phyloP scores from a whole-genome alignment of 1,284 basidiomycete species.

The Rhodotorula sp. region DNA sequence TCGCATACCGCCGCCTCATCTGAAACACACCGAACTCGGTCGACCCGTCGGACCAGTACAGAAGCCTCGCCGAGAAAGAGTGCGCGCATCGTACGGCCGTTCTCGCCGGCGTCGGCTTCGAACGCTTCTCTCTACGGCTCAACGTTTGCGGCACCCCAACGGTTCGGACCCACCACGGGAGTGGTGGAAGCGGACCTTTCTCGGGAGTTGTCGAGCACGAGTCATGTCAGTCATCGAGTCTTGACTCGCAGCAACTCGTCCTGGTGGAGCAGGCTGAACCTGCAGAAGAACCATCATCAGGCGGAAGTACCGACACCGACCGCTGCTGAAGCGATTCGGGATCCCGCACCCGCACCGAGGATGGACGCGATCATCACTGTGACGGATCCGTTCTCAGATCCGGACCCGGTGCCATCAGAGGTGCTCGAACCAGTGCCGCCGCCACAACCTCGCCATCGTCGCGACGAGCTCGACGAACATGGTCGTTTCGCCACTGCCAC shows the following conservation, averaged over 20 bases:
- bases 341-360: slow-evolving; percentile 24
- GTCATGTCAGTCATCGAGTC: not conserved
- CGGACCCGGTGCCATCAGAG: not conserved
- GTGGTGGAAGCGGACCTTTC: not conserved
- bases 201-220: not conserved
- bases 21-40: slow-evolving; percentile 13
- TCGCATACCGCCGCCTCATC: slow-evolving; percentile 3
- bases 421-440: not conserved
- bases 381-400: slow-evolving; percentile 18
- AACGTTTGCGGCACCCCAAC: slow-evolving; percentile 11
- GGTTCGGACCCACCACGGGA: not conserved
- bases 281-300: not conserved
- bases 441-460: not conserved
- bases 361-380: slow-evolving; percentile 5
- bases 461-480: slow-evolving; percentile 13
- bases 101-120: slow-evolving; percentile 14
- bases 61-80: slow-evolving; percentile 4
- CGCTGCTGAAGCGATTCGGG: slow-evolving; percentile 29
- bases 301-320: slow-evolving; percentile 23
- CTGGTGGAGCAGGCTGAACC: slow-evolving; percentile 33
- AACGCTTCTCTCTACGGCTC: slow-evolving; percentile 29
- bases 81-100: slow-evolving; percentile 16
- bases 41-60: slow-evolving; percentile 5
- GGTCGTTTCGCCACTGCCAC: slow-evolving; percentile 4
- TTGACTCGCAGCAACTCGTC: slow-evolving; percentile 20